Evolutionary conservation across 768 basidiomycete genomes (phyloP).

Genomic region (Tricholoma terreum): DNA sequence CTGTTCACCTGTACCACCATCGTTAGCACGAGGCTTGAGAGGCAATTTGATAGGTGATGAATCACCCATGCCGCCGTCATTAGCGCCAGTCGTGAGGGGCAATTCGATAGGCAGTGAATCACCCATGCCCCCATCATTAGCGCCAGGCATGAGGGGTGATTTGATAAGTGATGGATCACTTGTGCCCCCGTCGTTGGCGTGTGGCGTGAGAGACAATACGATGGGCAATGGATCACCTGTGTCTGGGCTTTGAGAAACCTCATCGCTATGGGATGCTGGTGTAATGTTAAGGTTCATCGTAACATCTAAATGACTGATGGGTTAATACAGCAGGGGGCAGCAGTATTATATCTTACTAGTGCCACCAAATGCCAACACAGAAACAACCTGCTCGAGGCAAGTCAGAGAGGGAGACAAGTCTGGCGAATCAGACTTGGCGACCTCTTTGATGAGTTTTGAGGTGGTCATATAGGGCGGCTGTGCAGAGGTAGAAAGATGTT

Average conservation of each 20-base stretch:
- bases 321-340: not conserved
- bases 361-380: not conserved
- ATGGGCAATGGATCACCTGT: not conserved
- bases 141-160: not conserved
- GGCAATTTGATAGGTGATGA: not conserved
- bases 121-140: not conserved
- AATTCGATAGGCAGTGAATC: not conserved
- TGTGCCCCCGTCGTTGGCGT: not conserved
- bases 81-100: not conserved
- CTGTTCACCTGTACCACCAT: not conserved
- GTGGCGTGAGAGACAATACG: not conserved
- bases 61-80: not conserved
- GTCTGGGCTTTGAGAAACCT: not conserved
- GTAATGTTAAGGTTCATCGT: not conserved
- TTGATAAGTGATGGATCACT: not conserved
- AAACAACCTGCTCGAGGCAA: not conserved
- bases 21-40: not conserved
- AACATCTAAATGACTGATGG: not conserved
- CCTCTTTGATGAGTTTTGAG: not conserved
- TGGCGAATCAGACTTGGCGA: not conserved
- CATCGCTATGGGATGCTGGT: not conserved
- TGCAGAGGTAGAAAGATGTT: not conserved
- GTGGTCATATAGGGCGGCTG: not conserved
- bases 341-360: not conserved
- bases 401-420: not conserved